Conservation (phyloP, 495 filamentous ascomycete genomes). For the Aspergillus homomorphus region DNA sequence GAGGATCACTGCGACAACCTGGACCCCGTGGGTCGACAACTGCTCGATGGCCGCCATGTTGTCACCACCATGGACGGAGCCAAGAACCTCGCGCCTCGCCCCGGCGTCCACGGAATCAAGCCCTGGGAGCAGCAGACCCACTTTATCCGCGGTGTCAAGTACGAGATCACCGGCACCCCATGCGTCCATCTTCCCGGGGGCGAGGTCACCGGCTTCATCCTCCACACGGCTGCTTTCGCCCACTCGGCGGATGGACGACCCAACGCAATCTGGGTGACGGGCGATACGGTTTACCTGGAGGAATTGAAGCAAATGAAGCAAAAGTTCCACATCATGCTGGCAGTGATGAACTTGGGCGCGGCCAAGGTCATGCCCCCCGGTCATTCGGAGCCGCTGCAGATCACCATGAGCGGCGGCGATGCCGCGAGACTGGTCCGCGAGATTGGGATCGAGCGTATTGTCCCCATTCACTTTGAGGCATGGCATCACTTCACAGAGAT, state of each 20-base stretch:
- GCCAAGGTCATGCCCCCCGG: neutral
- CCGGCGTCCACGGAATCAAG: no score
- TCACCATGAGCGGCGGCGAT: slow-evolving; percentile 45
- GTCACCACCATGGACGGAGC: no score
- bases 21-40: no score
- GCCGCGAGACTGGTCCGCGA: slow-evolving; percentile 38
- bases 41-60: no score
- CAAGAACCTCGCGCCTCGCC: no score
- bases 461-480: slow-evolving; percentile 52
- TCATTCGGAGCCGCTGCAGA: slow-evolving; percentile 1
- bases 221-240: slow-evolving; percentile 39
- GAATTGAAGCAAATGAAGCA: slow-evolving; percentile 31
- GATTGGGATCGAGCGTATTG: slow-evolving; percentile 39
- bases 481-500: slow-evolving; percentile 49
- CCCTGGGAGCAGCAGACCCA: no score
- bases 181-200: slow-evolving; percentile 46
- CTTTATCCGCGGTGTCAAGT: neutral
- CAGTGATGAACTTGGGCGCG: slow-evolving; percentile 27
- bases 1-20: no score
- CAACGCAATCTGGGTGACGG: slow-evolving; percentile 52
- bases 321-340: slow-evolving; percentile 19
- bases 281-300: slow-evolving; percentile 50
- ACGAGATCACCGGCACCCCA: slow-evolving; percentile 42
- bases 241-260: slow-evolving; percentile 31
- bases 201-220: slow-evolving; percentile 50